Conservation (phyloP, 768 basidiomycete genomes). For the Phlebiopsis gigantea region DNA sequence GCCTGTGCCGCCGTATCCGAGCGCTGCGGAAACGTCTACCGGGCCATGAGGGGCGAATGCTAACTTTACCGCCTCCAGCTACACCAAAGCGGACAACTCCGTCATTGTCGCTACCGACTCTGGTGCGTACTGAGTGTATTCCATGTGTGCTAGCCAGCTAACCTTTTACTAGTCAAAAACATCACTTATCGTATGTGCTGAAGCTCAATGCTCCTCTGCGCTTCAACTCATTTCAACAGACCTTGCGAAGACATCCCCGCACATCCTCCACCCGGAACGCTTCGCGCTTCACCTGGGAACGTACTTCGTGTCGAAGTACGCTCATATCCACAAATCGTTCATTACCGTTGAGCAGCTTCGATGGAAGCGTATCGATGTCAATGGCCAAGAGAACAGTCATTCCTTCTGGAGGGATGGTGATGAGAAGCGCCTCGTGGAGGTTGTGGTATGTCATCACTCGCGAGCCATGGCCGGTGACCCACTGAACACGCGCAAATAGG, state of each 20-base stretch:
- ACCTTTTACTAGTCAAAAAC: conserved; percentile 31
- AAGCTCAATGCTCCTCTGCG: background rate
- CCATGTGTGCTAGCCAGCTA: background rate
- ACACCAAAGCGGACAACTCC: conserved; percentile 84
- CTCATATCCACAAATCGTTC: conserved; percentile 66
- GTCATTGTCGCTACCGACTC: conserved; percentile 91
- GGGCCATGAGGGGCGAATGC: background rate
- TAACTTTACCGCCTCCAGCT: conserved; percentile 37
- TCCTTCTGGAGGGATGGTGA: conserved; percentile 88
- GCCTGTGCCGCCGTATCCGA: background rate
- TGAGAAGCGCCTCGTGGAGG: conserved; percentile 61
- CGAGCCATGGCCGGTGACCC: background rate
- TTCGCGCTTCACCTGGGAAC: conserved; percentile 87
- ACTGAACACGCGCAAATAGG: conserved; percentile 28
- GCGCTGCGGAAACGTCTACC: background rate
- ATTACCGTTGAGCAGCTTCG: conserved; percentile 74
- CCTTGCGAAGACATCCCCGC: conserved; percentile 84
- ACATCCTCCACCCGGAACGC: conserved; percentile 76
- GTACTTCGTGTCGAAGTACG: conserved; percentile 76
- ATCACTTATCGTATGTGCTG: conserved; percentile 30
- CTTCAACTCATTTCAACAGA: conserved; percentile 36
- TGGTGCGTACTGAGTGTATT: conserved; percentile 40
- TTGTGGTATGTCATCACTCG: conserved; percentile 17
- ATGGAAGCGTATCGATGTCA: conserved; percentile 69
- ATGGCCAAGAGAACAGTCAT: conserved; percentile 58